A percentile compares a stretch with the other conserved stretches of the same genome.
Conservation (phyloP, 176 grass and related monocot species). For the Oryza glaberrima region DNA sequence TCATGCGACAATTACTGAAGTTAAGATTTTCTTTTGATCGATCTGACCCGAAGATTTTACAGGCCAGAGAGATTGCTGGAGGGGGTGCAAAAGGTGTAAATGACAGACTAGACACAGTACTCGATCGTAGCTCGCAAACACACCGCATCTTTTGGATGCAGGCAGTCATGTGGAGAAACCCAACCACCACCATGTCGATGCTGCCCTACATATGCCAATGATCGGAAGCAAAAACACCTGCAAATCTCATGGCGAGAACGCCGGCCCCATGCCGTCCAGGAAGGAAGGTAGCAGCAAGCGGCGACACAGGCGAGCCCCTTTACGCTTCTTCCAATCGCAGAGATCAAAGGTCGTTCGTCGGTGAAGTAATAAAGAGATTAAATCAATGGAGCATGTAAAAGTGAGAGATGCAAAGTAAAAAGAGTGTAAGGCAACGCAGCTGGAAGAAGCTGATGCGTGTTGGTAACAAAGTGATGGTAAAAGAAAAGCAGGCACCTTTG, state of each 20-base stretch:
- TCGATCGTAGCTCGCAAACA: constrained; percentile 6
- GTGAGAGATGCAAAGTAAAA: constrained; percentile 47
- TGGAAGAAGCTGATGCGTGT: constrained; percentile 28
- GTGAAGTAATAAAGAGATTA: background rate
- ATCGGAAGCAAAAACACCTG: constrained; percentile 7
- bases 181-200: background rate
- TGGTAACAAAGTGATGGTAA: constrained; percentile 28
- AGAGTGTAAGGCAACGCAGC: constrained; percentile 30
- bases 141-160: constrained; percentile 1
- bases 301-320: constrained; percentile 26
- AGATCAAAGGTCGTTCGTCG: background rate
- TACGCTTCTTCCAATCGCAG: constrained; percentile 37
- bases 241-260: background rate
- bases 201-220: constrained; percentile 13
- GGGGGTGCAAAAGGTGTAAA: background rate
- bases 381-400: background rate
- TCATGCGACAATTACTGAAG: background rate
- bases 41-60: background rate
- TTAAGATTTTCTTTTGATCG: background rate
- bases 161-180: constrained; percentile 26
- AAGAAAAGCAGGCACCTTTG: constrained; percentile 30
- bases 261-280: background rate
- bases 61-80: background rate
- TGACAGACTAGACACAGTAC: background rate
- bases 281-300: background rate